A percentile compares a stretch with the other conserved stretches of the same genome.
phyloP scores from a whole-genome alignment of 192 early-diverging fungal genomes.

The Coemansia aciculifera region DNA sequence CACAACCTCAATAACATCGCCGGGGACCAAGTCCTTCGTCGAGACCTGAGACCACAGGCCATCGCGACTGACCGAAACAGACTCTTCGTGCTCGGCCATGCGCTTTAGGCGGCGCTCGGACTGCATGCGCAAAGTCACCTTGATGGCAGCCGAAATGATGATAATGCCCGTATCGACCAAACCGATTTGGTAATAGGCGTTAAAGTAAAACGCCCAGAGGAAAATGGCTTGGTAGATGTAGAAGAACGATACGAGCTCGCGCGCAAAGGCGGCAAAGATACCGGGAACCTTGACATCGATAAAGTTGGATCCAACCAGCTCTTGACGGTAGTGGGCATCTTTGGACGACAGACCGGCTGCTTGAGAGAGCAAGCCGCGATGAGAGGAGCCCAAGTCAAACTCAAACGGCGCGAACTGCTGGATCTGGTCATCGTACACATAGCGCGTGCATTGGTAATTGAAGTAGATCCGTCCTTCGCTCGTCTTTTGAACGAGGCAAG shows the following conservation, averaged over 20 bases:
- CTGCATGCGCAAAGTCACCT: slow-evolving; percentile 47
- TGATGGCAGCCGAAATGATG: slow-evolving; percentile 55
- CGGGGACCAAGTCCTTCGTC: slow-evolving; percentile 60
- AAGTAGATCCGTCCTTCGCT: slow-evolving; percentile 59
- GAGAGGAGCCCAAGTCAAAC: slow-evolving; percentile 59
- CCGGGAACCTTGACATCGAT: slow-evolving; percentile 56
- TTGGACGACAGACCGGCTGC: slow-evolving; percentile 48
- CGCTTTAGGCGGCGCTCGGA: slow-evolving; percentile 54
- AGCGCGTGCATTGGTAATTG: slow-evolving; percentile 72
- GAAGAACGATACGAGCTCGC: slow-evolving; percentile 58
- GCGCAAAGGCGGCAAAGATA: slow-evolving; percentile 40
- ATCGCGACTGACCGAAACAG: slow-evolving; percentile 56
- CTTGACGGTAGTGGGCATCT: slow-evolving; percentile 56
- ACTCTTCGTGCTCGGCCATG: slow-evolving; percentile 56
- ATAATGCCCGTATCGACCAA: slow-evolving; percentile 58
- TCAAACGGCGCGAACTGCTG: slow-evolving; percentile 58
- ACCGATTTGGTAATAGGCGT: slow-evolving; percentile 57
- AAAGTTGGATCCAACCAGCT: slow-evolving; percentile 66
- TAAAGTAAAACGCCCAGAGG: slow-evolving; percentile 61
- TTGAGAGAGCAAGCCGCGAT: slow-evolving; percentile 40
- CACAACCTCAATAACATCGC: slow-evolving; percentile 56
- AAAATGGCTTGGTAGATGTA: slow-evolving; percentile 60
- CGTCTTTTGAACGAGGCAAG: slow-evolving; percentile 13
- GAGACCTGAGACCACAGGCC: slow-evolving; percentile 57
- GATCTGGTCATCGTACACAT: slow-evolving; percentile 59